Evolutionary conservation across 441 rosid genomes (phyloP).

Genomic region (Jatropha podagrica): DNA sequence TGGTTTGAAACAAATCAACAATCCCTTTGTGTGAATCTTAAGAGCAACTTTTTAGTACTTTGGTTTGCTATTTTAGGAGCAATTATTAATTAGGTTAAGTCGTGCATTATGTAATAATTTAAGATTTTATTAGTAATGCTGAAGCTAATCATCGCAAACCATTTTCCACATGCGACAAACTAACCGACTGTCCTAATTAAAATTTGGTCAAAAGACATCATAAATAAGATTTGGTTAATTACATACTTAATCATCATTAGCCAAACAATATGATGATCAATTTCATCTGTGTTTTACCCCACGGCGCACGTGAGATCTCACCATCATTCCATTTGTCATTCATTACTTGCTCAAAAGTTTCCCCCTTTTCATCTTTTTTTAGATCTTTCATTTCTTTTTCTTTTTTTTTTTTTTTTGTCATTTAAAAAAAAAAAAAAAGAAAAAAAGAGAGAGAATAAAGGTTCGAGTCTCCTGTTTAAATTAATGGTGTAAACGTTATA

Average conservation of each 20-base stretch:
- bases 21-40: constrained; percentile 29
- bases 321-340: constrained; percentile 29
- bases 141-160: constrained; percentile 18
- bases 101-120: constrained; percentile 22
- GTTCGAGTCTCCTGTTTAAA: neutral
- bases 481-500: too few species aligned
- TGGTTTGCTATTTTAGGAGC: constrained; percentile 10
- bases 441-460: too few species aligned
- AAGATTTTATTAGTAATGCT: neutral
- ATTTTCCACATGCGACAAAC: constrained; percentile 28
- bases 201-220: constrained; percentile 28
- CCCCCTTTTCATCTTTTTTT: neutral
- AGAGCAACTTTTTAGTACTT: constrained; percentile 24
- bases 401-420: neutral
- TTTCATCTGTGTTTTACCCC: constrained; percentile 8
- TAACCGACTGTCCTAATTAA: constrained; percentile 20
- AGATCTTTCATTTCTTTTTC: neutral
- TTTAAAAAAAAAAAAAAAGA: neutral
- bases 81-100: constrained; percentile 18
- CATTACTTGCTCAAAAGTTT: constrained; percentile 17
- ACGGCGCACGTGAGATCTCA: constrained; percentile 41
- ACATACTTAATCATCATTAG: constrained; percentile 30
- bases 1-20: constrained; percentile 8
- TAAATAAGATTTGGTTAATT: constrained; percentile 10
- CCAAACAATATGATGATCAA: constrained; percentile 36